These are phyloP conservation scores for Eudorina sp. DNA, from an alignment of 139 green algal genomes.

Conservation along the genomic window DNA sequence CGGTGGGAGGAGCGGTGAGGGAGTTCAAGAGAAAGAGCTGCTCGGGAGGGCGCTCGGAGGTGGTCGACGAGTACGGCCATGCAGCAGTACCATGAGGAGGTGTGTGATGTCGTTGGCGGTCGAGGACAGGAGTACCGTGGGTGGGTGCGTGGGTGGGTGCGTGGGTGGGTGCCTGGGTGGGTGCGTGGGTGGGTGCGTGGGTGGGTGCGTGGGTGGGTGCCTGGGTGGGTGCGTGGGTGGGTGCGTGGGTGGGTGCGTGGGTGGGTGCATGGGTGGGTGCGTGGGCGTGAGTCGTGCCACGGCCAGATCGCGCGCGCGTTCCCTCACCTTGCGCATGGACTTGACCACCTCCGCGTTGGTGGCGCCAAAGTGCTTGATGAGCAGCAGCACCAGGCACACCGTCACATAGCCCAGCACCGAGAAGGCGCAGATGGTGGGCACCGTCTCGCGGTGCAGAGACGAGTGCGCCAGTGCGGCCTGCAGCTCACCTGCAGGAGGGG, in stretches of 20 bases:
- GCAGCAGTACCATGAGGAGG: too few relatives aligned
- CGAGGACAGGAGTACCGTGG: neutral
- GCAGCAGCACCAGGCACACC: slow-evolving; percentile 72
- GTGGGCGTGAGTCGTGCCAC: too few relatives aligned
- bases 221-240: neutral
- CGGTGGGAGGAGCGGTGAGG: too few relatives aligned
- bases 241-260: neutral
- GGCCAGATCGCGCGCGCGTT: too few relatives aligned
- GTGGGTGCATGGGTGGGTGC: neutral
- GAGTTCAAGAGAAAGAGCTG: too few relatives aligned
- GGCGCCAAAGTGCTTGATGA: slow-evolving; percentile 78
- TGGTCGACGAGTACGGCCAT: too few relatives aligned
- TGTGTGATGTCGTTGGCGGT: too few relatives aligned
- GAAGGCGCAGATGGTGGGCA: slow-evolving; percentile 67
- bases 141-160: neutral
- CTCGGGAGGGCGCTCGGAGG: too few relatives aligned
- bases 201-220: neutral
- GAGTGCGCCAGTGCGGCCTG: slow-evolving; percentile 61
- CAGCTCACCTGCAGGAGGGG: slow-evolving; percentile 64
- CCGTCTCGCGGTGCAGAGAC: slow-evolving; percentile 53
- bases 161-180: neutral
- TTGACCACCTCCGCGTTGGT: slow-evolving; percentile 80
- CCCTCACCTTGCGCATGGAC: slow-evolving; percentile 68
- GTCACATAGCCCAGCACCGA: slow-evolving; percentile 74
- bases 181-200: neutral